Conservation (phyloP, 371 early-diverging fungal species). For the Mucor circinelloides region DNA sequence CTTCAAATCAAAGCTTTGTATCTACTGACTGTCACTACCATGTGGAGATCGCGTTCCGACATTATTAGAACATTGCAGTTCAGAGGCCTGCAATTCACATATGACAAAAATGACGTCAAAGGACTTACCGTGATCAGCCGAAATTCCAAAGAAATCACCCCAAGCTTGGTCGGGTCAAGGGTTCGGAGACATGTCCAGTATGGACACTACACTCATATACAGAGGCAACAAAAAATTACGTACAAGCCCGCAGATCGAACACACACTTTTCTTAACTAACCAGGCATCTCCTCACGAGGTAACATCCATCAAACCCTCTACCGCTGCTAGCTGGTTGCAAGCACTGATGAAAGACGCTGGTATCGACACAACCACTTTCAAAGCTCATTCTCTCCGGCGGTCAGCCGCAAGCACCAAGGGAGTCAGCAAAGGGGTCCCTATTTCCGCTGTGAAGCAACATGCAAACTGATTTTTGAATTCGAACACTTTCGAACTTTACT, state of each 20-base stretch:
- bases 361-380: background rate
- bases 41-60: constrained; percentile 27
- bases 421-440: background rate
- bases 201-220: too few species aligned
- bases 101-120: constrained; percentile 4
- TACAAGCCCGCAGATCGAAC: background rate
- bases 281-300: background rate
- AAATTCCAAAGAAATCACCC: constrained; percentile 1
- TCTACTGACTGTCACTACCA: constrained; percentile 12
- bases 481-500: constrained; percentile 10
- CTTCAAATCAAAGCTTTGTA: constrained; percentile 22
- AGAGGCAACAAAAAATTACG: too few species aligned
- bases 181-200: too few species aligned
- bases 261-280: constrained; percentile 4
- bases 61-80: constrained; percentile 15
- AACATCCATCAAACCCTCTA: background rate
- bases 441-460: constrained; percentile 5
- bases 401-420: constrained; percentile 18
- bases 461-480: constrained; percentile 6
- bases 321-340: background rate
- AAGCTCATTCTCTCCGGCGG: constrained; percentile 7
- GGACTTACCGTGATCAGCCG: constrained; percentile 1
- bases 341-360: background rate
- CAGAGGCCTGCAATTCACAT: constrained; percentile 6
- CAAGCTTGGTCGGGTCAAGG: background rate